phyloP scores from a whole-genome alignment of 2,329 filamentous ascomycete species.

The Apiospora pterosperma region DNA sequence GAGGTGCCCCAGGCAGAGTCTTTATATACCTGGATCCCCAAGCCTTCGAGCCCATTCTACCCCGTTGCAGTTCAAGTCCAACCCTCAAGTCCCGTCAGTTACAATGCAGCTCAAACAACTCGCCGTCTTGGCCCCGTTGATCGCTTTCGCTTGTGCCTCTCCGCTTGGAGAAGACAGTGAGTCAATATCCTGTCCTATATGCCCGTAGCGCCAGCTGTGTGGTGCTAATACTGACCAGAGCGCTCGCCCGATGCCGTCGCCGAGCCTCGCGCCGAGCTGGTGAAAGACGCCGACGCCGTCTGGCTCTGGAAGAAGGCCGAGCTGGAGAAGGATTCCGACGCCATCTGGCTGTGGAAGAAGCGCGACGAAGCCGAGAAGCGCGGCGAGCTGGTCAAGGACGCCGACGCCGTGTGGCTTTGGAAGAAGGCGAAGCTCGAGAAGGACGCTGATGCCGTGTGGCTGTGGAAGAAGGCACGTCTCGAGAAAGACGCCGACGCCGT shows the following conservation, averaged over 20 bases:
- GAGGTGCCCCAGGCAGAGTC: no score
- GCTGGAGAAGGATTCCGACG: slow-evolving; percentile 14
- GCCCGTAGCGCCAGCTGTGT: not conserved
- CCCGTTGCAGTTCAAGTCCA: not conserved
- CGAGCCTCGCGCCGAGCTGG: slow-evolving; percentile 6
- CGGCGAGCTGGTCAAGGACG: not conserved
- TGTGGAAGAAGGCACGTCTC: slow-evolving; percentile 10
- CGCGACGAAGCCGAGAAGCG: not conserved
- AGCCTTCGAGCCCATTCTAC: not conserved
- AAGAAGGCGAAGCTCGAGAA: not conserved
- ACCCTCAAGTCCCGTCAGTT: not conserved
- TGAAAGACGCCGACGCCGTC: slow-evolving; percentile 9
- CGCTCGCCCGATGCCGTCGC: slow-evolving; percentile 5
- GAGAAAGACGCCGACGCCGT: not conserved
- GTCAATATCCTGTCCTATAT: slow-evolving; percentile 3
- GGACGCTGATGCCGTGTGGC: slow-evolving; percentile 15
- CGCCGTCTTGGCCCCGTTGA: slow-evolving; percentile 13
- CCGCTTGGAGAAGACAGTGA: slow-evolving; percentile 14
- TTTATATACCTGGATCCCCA: not conserved
- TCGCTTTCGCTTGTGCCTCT: slow-evolving; percentile 14
- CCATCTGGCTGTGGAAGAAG: slow-evolving; percentile 18
- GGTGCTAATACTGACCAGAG: not conserved
- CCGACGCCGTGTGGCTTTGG: not conserved
- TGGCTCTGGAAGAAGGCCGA: slow-evolving; percentile 13
- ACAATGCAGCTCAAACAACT: slow-evolving; percentile 18